Evolutionary conservation across 768 basidiomycete species (phyloP).

Genomic region (Rhizopogon sp.): DNA sequence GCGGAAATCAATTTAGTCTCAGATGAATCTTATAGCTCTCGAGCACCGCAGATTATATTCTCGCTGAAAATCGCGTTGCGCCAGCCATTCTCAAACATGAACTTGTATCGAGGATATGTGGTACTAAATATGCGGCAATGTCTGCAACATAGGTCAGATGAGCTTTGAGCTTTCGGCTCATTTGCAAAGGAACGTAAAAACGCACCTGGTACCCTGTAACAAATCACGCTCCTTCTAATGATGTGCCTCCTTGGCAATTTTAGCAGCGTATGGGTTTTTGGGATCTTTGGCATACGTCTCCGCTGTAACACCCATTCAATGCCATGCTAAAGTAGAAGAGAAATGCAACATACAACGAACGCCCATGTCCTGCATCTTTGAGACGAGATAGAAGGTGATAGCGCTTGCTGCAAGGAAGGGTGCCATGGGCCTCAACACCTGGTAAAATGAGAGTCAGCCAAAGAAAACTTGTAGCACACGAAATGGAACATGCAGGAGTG

Average conservation of each 20-base stretch:
- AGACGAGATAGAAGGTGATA: slow-evolving; percentile 63
- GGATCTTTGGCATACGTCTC: slow-evolving; percentile 68
- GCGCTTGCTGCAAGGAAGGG: slow-evolving; percentile 69
- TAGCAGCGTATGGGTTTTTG: slow-evolving; percentile 77
- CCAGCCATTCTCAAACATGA: not conserved
- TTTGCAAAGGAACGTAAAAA: not conserved
- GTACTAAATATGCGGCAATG: not conserved
- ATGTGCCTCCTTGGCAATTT: slow-evolving; percentile 63
- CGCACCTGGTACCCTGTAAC: not conserved
- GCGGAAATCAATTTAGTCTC: no score
- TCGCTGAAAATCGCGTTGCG: not conserved
- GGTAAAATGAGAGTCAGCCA: not conserved
- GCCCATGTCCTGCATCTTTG: slow-evolving; percentile 60
- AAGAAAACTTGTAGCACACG: not conserved
- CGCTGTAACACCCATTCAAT: slow-evolving; percentile 34
- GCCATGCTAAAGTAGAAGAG: not conserved
- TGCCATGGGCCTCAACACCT: slow-evolving; percentile 75
- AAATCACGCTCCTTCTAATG: slow-evolving; percentile 21
- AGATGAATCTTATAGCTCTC: no score
- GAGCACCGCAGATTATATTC: not conserved
- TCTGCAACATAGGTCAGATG: not conserved
- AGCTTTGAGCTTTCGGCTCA: not conserved
- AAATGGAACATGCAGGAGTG: slow-evolving; percentile 54
- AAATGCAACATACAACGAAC: slow-evolving; percentile 58
- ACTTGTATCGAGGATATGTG: not conserved